A percentile compares a stretch with the other conserved stretches of the same genome.
phyloP scores from a whole-genome alignment of 768 basidiomycete genomes.

The Mrakia blollopis region DNA sequence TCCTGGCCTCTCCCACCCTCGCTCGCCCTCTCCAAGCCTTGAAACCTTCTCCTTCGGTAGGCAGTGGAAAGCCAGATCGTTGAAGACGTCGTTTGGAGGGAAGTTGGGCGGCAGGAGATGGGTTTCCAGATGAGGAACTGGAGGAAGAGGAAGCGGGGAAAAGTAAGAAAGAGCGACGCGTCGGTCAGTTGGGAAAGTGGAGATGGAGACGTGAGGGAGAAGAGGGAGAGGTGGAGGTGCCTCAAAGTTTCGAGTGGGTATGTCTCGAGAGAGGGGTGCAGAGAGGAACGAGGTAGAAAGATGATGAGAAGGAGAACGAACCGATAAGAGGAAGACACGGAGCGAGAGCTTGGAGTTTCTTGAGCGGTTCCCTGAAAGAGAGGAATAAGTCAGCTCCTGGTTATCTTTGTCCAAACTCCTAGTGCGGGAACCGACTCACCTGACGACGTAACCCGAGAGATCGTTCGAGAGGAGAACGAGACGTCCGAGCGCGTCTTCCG shows the following conservation, averaged over 20 bases:
- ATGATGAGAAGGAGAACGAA: neutral
- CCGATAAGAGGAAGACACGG: slow-evolving; percentile 26
- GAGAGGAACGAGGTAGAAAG: neutral
- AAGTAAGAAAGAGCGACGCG: neutral
- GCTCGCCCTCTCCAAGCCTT: neutral
- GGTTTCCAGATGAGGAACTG: slow-evolving; percentile 11
- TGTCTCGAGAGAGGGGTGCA: no score
- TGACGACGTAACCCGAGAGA: slow-evolving; percentile 16
- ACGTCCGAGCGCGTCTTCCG: slow-evolving; percentile 18
- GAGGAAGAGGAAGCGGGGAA: neutral
- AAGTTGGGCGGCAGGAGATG: slow-evolving; percentile 7
- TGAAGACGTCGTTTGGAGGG: slow-evolving; percentile 28
- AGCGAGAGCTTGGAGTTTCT: slow-evolving; percentile 22
- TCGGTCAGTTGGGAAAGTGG: neutral
- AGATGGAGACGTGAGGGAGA: neutral
- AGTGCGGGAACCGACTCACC: neutral
- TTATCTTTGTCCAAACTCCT: neutral
- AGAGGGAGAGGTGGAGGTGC: neutral
- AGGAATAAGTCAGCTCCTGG: neutral
- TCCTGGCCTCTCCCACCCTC: neutral
- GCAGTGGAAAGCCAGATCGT: slow-evolving; percentile 27
- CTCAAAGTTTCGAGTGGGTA: no score
- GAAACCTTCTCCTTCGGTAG: neutral
- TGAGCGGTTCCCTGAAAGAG: slow-evolving; percentile 18
- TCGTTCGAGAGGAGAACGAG: slow-evolving; percentile 20